These are phyloP conservation scores for Flammula alnicola DNA, from an alignment of 1,284 basidiomycete genomes.

Conservation along the genomic window DNA sequence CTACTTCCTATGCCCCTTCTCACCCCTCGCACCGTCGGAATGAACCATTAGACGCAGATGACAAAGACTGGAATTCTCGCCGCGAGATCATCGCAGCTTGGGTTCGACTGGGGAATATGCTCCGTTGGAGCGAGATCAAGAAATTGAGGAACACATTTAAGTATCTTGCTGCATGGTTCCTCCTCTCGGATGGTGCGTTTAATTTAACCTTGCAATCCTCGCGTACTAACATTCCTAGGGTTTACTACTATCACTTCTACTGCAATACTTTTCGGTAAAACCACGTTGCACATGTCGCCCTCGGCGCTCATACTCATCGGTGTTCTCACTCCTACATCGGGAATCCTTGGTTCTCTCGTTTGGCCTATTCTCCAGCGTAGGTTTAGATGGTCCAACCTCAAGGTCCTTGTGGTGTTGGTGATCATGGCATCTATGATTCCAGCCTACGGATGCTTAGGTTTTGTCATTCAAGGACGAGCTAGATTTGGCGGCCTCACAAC, in stretches of 20 bases:
- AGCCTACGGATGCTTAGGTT: slow-evolving; percentile 81
- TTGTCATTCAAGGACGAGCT: slow-evolving; percentile 56
- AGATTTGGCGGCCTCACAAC: slow-evolving; percentile 77
- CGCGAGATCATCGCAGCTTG: slow-evolving; percentile 67
- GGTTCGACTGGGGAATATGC: slow-evolving; percentile 70
- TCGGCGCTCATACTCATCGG: slow-evolving; percentile 76
- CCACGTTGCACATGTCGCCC: slow-evolving; percentile 73
- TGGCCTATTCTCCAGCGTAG: slow-evolving; percentile 72
- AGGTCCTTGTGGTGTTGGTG: slow-evolving; percentile 71
- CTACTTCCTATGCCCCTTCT: slow-evolving; percentile 29
- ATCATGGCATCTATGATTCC: slow-evolving; percentile 73
- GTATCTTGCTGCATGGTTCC: slow-evolving; percentile 89
- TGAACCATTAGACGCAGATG: slow-evolving; percentile 22
- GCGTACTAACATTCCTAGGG: slow-evolving; percentile 42
- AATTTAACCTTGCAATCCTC: neutral
- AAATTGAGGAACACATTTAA: slow-evolving; percentile 83
- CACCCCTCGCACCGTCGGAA: slow-evolving; percentile 13
- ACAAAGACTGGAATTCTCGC: slow-evolving; percentile 46
- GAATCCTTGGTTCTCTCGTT: slow-evolving; percentile 74
- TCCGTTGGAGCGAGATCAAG: slow-evolving; percentile 70
- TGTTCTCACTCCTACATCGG: slow-evolving; percentile 67
- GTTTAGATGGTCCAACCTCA: slow-evolving; percentile 67
- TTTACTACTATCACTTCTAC: slow-evolving; percentile 87
- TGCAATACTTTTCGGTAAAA: slow-evolving; percentile 84
- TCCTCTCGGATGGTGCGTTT: slow-evolving; percentile 82